A percentile compares a stretch with the other conserved stretches of the same genome.
Conservation (phyloP, 129 eudicot genomes). For the Artemisia argyi region DNA sequence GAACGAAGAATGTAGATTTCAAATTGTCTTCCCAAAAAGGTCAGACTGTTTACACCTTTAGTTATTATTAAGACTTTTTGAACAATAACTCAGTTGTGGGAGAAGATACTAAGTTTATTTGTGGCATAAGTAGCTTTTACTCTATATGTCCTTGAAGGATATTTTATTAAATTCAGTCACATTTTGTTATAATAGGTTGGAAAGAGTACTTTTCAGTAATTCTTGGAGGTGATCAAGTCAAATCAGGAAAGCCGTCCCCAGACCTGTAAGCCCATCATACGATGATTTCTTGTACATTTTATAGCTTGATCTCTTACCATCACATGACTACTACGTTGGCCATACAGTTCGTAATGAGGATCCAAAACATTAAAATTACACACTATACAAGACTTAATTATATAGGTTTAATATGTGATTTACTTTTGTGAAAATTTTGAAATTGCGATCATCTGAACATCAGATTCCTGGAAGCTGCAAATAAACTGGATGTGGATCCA, state of each 20-base stretch:
- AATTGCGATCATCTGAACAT: conserved; percentile 17
- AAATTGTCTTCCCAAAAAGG: conserved; percentile 74
- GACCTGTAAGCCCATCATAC: conserved; percentile 58
- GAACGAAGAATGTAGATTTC: conserved; percentile 48
- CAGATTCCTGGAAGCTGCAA: conserved; percentile 94
- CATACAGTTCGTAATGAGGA: no score
- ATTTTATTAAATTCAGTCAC: conserved; percentile 4
- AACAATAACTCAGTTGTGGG: not conserved
- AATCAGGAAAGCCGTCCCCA: conserved; percentile 91
- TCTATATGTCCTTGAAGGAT: not conserved
- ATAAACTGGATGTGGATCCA: conserved; percentile 64
- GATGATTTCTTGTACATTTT: not conserved
- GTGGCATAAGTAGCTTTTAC: not conserved
- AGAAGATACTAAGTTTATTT: no score
- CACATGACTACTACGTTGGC: no score
- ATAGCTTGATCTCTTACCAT: not conserved
- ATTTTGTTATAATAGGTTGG: conserved; percentile 58
- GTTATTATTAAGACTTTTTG: not conserved
- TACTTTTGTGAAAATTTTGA: conserved; percentile 10
- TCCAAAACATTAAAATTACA: no score
- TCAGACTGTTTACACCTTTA: conserved; percentile 8
- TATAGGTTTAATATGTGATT: not conserved
- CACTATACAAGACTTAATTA: no score
- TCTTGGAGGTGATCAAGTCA: conserved; percentile 88
- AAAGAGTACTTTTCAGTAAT: conserved; percentile 55